Evolutionary conservation across 192 early-diverging fungal genomes (phyloP).

Genomic region (Gonapodya sp.): DNA sequence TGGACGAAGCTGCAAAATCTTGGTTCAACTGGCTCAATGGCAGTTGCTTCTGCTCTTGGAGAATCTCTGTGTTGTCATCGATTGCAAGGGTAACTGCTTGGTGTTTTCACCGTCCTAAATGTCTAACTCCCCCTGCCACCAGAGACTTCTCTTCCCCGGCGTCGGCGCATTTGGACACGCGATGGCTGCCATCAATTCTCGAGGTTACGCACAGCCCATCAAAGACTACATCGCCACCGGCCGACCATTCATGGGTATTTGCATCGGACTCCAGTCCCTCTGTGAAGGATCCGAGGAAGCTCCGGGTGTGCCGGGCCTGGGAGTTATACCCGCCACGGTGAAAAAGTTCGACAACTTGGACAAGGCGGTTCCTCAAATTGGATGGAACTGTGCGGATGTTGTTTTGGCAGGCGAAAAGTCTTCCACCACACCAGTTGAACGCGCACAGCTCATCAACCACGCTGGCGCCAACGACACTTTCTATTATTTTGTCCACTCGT

Average conservation of each 20-base stretch:
- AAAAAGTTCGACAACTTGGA: constrained; percentile 49
- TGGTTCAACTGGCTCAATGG: too few relatives aligned
- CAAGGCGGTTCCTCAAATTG: constrained; percentile 97
- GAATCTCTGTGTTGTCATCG: too few relatives aligned
- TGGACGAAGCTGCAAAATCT: too few relatives aligned
- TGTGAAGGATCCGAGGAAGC: constrained; percentile 87
- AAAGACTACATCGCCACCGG: constrained; percentile 74
- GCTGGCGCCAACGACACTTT: constrained; percentile 34
- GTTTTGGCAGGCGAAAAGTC: neutral
- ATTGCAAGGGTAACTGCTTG: neutral
- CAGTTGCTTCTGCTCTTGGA: too few relatives aligned
- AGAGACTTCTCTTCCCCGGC: constrained; percentile 98
- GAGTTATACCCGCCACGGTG: constrained; percentile 66
- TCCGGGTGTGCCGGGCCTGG: constrained; percentile 67
- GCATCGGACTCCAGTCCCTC: constrained; percentile 94
- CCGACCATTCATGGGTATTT: constrained; percentile 94
- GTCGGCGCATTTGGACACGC: constrained; percentile 95
- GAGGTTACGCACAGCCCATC: constrained; percentile 73
- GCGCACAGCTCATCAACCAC: constrained; percentile 12
- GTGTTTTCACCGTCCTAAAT: too few relatives aligned
- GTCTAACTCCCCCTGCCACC: neutral
- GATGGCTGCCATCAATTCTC: constrained; percentile 62
- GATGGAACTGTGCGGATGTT: constrained; percentile 70
- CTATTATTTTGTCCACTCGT: constrained; percentile 99
- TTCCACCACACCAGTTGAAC: neutral